Base-by-base conservation (phyloP, 2,329 filamentous ascomycete genomes). In the Cryphonectria radicalis region DNA sequence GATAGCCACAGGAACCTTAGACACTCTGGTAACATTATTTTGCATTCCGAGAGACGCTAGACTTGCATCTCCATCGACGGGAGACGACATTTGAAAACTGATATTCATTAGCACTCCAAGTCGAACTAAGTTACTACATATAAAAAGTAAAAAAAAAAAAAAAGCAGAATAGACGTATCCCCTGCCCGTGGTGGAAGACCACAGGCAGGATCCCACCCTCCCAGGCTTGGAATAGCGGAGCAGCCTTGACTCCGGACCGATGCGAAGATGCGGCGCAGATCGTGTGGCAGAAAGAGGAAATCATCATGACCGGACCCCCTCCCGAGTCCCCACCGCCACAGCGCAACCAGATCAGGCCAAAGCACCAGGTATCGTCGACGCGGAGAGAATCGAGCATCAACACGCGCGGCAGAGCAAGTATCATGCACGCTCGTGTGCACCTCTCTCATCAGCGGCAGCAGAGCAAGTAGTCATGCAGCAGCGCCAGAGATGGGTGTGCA, bases 201-300 rank as follows among this genome's bases (percentile, higher is more conserved):
- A 68, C 37, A 32, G 57, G 60, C 59, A 73, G 69, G 59, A 73
- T 73, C 71, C 71, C 71, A 35, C 71, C 71, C 71, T 63, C 71
- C 71, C 71, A 71, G 71, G 71, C 71, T 73, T 73, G 32, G 59
- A 28, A 59, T 50, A 40, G 57, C 63, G 66, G 69, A 73, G 71
- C 69, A 73, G 71, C 71, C 71, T 71, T 69, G 71, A 73, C 71
- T 73, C 66, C 67, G 50, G n/a, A 55, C 37, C 55, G 66, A 50
- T 46, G 63, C 53, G 59, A 42, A 32, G 57, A 68, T 11, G 60
- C 57, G 25, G 57, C n/a, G 64, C 66, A 60, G 53, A 32, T 28
- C 32, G 63, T 50, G 32, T 32, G 42, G 53, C 28, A 22, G 28
- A 32, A 32, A 32, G 64, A 68, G 40, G 37, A 43, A 68, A n/a